These are phyloP conservation scores for Aspergillus sclerotiicarbonarius DNA, from an alignment of 495 filamentous ascomycete genomes.

Conservation along the genomic window DNA sequence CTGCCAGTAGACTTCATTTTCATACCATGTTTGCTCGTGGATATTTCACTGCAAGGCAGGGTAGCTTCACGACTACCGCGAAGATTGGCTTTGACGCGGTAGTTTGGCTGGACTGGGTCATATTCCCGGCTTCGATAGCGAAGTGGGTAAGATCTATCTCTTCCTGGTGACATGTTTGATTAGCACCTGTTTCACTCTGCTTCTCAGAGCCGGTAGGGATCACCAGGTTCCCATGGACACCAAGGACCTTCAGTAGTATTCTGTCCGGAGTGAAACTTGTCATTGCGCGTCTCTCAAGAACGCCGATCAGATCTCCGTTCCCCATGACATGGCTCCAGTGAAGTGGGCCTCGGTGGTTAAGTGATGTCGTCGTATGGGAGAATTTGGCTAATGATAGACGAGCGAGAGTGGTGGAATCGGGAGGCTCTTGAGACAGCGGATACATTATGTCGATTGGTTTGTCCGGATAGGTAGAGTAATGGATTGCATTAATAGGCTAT, in stretches of 20 bases:
- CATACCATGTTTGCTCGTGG: conserved; percentile 15
- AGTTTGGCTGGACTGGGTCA: conserved; percentile 10
- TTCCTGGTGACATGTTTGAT: conserved; percentile 27
- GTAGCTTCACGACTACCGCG: conserved; percentile 42
- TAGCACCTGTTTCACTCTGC: not conserved
- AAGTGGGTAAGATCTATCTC: conserved; percentile 33
- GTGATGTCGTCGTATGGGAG: conserved; percentile 38
- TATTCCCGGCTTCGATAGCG: conserved; percentile 18
- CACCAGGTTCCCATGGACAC: conserved; percentile 32
- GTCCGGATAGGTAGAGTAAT: not conserved
- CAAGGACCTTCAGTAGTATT: conserved; percentile 28
- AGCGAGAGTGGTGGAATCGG: conserved; percentile 16
- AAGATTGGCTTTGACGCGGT: conserved; percentile 25
- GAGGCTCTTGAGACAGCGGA: conserved; percentile 7
- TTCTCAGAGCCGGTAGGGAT: not conserved
- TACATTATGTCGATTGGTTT: conserved; percentile 11
- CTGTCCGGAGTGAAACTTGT: not conserved
- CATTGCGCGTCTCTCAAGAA: conserved; percentile 25
- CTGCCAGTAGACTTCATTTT: not conserved
- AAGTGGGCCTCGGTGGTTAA: conserved; percentile 32
- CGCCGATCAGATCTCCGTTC: conserved; percentile 29
- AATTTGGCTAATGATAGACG: conserved; percentile 40
- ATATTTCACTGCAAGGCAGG: conserved; percentile 46
- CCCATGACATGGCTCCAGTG: conserved; percentile 41
- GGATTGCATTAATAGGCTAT: not conserved